Evolutionary conservation across 2,329 filamentous ascomycete genomes (phyloP).

Genomic region (Fusarium sp.): DNA sequence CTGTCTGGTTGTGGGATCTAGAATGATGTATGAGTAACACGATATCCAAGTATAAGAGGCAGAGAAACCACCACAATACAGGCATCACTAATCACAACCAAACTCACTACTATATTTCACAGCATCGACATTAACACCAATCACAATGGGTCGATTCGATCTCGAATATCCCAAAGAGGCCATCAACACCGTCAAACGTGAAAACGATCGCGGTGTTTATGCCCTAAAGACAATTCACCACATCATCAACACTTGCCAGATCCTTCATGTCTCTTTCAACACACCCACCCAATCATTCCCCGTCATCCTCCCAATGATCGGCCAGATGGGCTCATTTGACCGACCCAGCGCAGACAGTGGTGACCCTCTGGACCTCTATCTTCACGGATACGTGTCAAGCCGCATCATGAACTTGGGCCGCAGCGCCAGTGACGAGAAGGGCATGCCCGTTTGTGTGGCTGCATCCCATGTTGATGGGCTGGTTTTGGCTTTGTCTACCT

Average conservation of each 20-base stretch:
- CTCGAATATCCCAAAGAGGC: slow-evolving; percentile 70
- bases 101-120: not conserved
- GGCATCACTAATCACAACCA: not conserved
- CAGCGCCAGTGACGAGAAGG: slow-evolving; percentile 41
- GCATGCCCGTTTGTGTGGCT: slow-evolving; percentile 75
- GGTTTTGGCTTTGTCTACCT: slow-evolving; percentile 80
- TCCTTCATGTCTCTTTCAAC: slow-evolving; percentile 83
- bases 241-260: slow-evolving; percentile 76
- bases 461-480: slow-evolving; percentile 81
- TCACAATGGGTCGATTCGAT: slow-evolving; percentile 47
- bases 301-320: slow-evolving; percentile 83
- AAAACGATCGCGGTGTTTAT: slow-evolving; percentile 72
- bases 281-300: slow-evolving; percentile 73
- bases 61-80: not conserved
- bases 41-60: slow-evolving; percentile 3
- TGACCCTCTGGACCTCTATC: slow-evolving; percentile 77
- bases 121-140: not conserved
- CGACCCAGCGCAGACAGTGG: slow-evolving; percentile 65
- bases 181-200: slow-evolving; percentile 72
- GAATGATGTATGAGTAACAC: not conserved
- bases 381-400: slow-evolving; percentile 84
- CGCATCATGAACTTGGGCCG: slow-evolving; percentile 74
- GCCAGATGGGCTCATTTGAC: slow-evolving; percentile 78
- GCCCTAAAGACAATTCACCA: slow-evolving; percentile 75
- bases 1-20: not conserved